phyloP scores from a whole-genome alignment of 768 basidiomycete species.

The Cystobasidium onofrii region DNA sequence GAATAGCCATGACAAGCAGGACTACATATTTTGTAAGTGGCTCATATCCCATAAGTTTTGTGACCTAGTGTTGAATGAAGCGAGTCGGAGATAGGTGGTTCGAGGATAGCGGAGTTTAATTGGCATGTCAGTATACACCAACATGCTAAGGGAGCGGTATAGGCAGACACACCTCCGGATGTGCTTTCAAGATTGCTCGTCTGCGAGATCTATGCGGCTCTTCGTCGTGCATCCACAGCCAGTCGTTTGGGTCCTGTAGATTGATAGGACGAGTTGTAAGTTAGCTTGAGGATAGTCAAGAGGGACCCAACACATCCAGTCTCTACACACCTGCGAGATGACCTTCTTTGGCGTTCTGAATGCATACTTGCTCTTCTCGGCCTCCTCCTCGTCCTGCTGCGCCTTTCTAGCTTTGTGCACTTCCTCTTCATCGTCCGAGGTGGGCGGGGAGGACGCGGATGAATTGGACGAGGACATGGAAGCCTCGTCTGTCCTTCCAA shows the following conservation, averaged over 20 bases:
- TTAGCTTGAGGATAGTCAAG: too few species aligned
- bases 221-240: slow-evolving; percentile 95
- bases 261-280: too few species aligned
- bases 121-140: not conserved
- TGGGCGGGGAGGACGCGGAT: not conserved
- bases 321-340: slow-evolving; percentile 1
- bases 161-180: slow-evolving; percentile 69
- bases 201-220: slow-evolving; percentile 87
- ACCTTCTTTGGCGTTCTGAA: slow-evolving; percentile 21
- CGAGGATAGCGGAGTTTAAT: not conserved
- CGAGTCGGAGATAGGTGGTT: not conserved
- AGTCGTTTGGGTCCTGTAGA: slow-evolving; percentile 66
- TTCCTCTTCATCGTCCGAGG: slow-evolving; percentile 25
- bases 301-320: too few species aligned
- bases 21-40: slow-evolving; percentile 85
- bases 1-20: slow-evolving; percentile 67
- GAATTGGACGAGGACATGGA: not conserved
- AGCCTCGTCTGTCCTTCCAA: not conserved
- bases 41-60: slow-evolving; percentile 92
- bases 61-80: slow-evolving; percentile 55
- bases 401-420: not conserved
- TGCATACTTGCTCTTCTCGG: not conserved
- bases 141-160: not conserved
- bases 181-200: slow-evolving; percentile 81
- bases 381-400: not conserved